Base-by-base conservation (phyloP, 179 eudicot species). In the Nepenthes alata region DNA sequence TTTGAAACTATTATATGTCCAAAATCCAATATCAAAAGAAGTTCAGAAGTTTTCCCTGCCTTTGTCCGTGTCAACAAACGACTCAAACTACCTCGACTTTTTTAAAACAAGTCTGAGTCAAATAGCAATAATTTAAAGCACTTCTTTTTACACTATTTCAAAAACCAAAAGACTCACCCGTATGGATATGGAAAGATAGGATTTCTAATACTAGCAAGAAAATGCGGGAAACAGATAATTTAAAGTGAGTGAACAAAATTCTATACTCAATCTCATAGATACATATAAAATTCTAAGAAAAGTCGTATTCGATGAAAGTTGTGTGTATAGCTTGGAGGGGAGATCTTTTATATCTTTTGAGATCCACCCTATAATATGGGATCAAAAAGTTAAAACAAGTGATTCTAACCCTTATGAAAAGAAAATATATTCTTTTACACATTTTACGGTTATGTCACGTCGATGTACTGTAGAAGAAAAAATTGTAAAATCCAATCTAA, bases 1-100 rank as follows among this genome's bases (percentile, higher is more conserved):
- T 58, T 37, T 12, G 34, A 5, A 58, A 41, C 48, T 37, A 58
- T 39, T 39, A 58, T 60, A 60, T 60, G 64, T 48, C 54, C 25
- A 60, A 47, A 36, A 53, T 60, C 64, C 15, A 60, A 60, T 60
- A 60, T 60, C 35, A 15, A 55, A 55, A 55, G n/a, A 16, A 55
- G n/a, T 47, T 47, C 1, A 47, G 5, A 60, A 53, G 48, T 45
- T 60, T 60, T 50, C 25, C 49, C 25, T 58, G 5, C 37, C 61
- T 41, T 50, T 50, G 61, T 38, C 49, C 16, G 14, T 41, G 61
- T 41, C 34, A 58, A 41, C 50, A 38, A 58, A 37, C 1, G 12
- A 58, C 38, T 58, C 49, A 25, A 58, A 37, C 37, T 39, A 41
- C 35, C 48, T 58, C 5, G 2, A 58, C 2, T 38, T 58, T 25